These are phyloP conservation scores for Leishmania braziliensis DNA, from an alignment of 208 protist genomes.

Conservation along the genomic window DNA sequence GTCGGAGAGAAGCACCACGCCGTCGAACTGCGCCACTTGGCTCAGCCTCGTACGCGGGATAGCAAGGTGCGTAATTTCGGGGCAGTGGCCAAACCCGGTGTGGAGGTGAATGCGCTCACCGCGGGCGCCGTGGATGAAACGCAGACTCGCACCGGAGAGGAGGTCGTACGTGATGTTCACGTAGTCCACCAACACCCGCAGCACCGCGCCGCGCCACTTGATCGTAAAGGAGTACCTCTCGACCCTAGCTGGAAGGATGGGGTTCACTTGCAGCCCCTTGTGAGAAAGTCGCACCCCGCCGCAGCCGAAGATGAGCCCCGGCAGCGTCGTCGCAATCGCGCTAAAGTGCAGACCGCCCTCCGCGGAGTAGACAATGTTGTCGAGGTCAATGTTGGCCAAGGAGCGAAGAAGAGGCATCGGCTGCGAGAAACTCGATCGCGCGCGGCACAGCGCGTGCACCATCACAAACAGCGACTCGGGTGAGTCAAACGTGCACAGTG, in stretches of 20 bases:
- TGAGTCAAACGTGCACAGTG: constrained; percentile 87
- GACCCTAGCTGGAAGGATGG: constrained; percentile 77
- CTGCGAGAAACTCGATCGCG: constrained; percentile 62
- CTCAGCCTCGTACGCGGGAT: constrained; percentile 61
- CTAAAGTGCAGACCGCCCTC: constrained; percentile 90
- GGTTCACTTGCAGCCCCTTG: constrained; percentile 66
- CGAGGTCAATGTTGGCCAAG: constrained; percentile 79
- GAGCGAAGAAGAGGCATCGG: constrained; percentile 77
- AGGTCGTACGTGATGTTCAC: constrained; percentile 81
- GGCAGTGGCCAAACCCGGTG: constrained; percentile 54
- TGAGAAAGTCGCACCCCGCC: constrained; percentile 61
- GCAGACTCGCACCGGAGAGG: constrained; percentile 70
- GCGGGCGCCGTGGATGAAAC: constrained; percentile 76
- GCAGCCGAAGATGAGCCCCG: constrained; percentile 73
- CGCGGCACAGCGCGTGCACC: constrained; percentile 66
- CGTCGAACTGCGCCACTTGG: constrained; percentile 70
- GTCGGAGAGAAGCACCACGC: constrained; percentile 82
- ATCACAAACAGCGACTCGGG: constrained; percentile 81
- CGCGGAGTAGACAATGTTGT: constrained; percentile 86
- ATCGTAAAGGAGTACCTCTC: constrained; percentile 72
- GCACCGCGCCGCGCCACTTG: constrained; percentile 72
- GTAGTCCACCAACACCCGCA: constrained; percentile 66
- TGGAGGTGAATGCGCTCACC: constrained; percentile 86
- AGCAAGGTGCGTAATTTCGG: constrained; percentile 35
- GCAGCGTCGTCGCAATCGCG: constrained; percentile 66